A percentile compares a stretch with the other conserved stretches of the same genome.
Evolutionary conservation across 176 grass and related monocot species (phyloP).

Genomic region (Cenchrus purpureus): DNA sequence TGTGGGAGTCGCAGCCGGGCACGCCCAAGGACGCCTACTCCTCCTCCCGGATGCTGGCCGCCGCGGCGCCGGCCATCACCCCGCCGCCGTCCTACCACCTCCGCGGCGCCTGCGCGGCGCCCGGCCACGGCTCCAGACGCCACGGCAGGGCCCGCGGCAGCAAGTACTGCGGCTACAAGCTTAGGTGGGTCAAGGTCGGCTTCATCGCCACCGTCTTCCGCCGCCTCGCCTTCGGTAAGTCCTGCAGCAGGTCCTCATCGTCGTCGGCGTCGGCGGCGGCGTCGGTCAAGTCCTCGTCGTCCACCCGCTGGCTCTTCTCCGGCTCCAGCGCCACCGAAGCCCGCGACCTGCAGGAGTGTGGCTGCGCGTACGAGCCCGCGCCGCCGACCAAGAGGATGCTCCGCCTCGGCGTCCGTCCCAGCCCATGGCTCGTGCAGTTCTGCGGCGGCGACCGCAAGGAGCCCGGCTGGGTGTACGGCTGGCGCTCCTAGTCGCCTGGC

Average conservation of each 20-base stretch:
- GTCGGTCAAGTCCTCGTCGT: slow-evolving; percentile 49
- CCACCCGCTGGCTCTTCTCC: slow-evolving; percentile 61
- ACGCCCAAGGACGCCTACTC: slow-evolving; percentile 69
- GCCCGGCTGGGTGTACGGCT: slow-evolving; percentile 37
- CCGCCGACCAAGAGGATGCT: not conserved
- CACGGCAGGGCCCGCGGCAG: not conserved
- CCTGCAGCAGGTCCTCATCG: not conserved
- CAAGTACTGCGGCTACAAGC: slow-evolving; percentile 33
- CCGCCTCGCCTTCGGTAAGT: slow-evolving; percentile 34
- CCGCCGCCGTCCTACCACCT: slow-evolving; percentile 73
- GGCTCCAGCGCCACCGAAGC: not conserved
- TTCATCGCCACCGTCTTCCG: slow-evolving; percentile 61
- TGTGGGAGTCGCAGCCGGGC: slow-evolving; percentile 91
- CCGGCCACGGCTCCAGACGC: slow-evolving; percentile 12
- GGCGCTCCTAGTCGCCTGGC: not conserved
- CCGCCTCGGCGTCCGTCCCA: slow-evolving; percentile 33
- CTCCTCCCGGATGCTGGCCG: slow-evolving; percentile 21
- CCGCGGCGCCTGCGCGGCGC: not conserved
- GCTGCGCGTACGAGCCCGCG: slow-evolving; percentile 20
- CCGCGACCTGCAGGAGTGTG: not conserved
- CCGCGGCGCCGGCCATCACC: slow-evolving; percentile 51
- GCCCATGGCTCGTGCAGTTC: slow-evolving; percentile 47
- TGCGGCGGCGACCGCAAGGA: slow-evolving; percentile 35
- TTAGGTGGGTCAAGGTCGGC: slow-evolving; percentile 46
- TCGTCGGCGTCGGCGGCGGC: slow-evolving; percentile 3